Conservation (phyloP, 768 basidiomycete species). For the Psilocybe subaeruginosa region DNA sequence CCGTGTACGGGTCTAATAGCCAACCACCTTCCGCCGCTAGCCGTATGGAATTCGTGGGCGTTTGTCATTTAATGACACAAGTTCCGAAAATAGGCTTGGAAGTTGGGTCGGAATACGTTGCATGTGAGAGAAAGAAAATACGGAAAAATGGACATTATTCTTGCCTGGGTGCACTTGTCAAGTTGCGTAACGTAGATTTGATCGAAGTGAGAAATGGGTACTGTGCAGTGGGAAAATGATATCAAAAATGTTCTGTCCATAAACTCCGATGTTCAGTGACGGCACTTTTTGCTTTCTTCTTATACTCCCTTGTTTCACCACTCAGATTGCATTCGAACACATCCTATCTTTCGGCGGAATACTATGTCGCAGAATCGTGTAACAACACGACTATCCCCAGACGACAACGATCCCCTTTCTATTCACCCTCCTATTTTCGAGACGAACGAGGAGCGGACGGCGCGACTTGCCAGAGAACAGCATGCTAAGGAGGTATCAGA, state of each 20-base stretch:
- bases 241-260: conserved; percentile 12
- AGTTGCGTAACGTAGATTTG: not conserved
- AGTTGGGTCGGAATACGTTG: not conserved
- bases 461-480: conserved; percentile 48
- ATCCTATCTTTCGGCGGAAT: not conserved
- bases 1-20: not conserved
- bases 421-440: conserved; percentile 59
- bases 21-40: not conserved
- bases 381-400: conserved; percentile 15
- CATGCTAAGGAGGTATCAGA: conserved; percentile 60
- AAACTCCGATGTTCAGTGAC: conserved; percentile 19
- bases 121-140: not conserved
- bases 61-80: not conserved
- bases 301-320: conserved; percentile 3
- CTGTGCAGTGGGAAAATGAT: conserved; percentile 10
- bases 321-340: not conserved
- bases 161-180: not conserved
- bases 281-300: conserved; percentile 9
- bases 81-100: not conserved
- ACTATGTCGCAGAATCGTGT: conserved; percentile 12
- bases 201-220: not conserved
- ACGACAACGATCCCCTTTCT: conserved; percentile 22
- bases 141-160: not conserved
- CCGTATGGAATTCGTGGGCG: not conserved
- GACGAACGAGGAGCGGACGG: conserved; percentile 44